A percentile compares a stretch with the other conserved stretches of the same genome.
These are phyloP conservation scores for Aspergillus avenaceus DNA, from an alignment of 495 filamentous ascomycete species.

Conservation along the genomic window DNA sequence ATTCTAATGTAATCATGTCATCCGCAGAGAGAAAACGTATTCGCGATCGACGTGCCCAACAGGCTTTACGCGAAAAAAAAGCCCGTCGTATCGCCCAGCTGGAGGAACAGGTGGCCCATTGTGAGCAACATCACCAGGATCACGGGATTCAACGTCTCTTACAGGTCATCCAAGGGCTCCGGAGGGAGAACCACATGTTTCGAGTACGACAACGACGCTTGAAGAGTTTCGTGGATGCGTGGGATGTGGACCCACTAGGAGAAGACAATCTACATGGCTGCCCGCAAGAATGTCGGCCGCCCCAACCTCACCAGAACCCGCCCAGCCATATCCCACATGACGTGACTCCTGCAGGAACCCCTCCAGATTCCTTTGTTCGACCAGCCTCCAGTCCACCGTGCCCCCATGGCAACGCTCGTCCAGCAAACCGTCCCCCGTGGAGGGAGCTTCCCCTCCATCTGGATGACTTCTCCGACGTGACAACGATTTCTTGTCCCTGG, in stretches of 20 bases:
- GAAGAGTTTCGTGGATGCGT: slow-evolving; percentile 15
- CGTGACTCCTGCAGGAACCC: too few species aligned
- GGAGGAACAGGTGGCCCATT: slow-evolving; percentile 20
- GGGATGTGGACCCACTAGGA: slow-evolving; percentile 9
- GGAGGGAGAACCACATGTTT: slow-evolving; percentile 21
- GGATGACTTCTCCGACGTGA: slow-evolving; percentile 14
- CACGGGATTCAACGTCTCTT: slow-evolving; percentile 14
- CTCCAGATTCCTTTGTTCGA: neutral
- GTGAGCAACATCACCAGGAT: slow-evolving; percentile 20
- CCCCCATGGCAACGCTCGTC: neutral
- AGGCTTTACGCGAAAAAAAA: slow-evolving; percentile 25
- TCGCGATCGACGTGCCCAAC: slow-evolving; percentile 26
- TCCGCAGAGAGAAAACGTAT: slow-evolving; percentile 27
- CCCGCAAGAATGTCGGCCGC: too few species aligned
- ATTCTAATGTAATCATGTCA: too few species aligned
- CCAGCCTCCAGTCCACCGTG: neutral
- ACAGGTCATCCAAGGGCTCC: slow-evolving; percentile 18
- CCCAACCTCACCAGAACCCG: too few species aligned
- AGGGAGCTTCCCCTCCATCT: slow-evolving; percentile 18
- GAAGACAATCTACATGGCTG: too few species aligned
- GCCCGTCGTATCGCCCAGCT: slow-evolving; percentile 15
- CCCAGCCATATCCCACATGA: too few species aligned
- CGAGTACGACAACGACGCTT: slow-evolving; percentile 12
- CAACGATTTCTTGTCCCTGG: slow-evolving; percentile 11
- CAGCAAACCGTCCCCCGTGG: slow-evolving; percentile 10